Evolutionary conservation across 805 yeast species (phyloP).

Genomic region (Citeromyces matritensis): DNA sequence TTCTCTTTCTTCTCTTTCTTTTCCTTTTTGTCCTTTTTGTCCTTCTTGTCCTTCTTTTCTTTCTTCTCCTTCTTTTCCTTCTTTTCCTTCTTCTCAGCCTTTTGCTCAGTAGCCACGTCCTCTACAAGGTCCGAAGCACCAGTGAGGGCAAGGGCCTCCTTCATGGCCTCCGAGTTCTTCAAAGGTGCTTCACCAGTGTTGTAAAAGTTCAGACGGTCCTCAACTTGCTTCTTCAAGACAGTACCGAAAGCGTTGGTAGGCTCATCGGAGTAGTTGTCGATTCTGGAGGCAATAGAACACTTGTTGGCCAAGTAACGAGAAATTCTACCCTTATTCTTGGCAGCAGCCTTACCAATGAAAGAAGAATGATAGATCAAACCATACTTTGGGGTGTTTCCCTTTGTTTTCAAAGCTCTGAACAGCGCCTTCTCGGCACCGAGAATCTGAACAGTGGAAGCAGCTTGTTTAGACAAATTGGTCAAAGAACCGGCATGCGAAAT

Average conservation of each 20-base stretch:
- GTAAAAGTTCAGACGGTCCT: conserved; percentile 91
- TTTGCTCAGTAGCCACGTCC: conserved; percentile 16
- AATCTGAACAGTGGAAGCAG: conserved; percentile 97
- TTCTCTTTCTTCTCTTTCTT: conserved; percentile 28
- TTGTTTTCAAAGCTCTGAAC: conserved; percentile 96
- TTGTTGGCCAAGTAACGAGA: conserved; percentile 98
- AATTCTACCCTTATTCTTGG: conserved; percentile 97
- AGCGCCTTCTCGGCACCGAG: conserved; percentile 98
- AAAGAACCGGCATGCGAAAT: conserved; percentile 98
- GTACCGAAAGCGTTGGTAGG: conserved; percentile 85
- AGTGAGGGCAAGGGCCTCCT: conserved; percentile 69
- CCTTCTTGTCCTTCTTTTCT: conserved; percentile 31
- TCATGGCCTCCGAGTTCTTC: conserved; percentile 90
- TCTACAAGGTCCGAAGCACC: conserved; percentile 18
- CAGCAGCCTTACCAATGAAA: conserved; percentile 93
- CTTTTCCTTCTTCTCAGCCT: conserved; percentile 27
- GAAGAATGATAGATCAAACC: conserved; percentile 96
- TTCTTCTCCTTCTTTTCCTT: conserved; percentile 37
- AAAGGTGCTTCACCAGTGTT: conserved; percentile 94
- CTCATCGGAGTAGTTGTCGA: conserved; percentile 92
- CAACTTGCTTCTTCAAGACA: conserved; percentile 90
- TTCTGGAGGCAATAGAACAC: conserved; percentile 97
- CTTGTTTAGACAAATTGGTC: conserved; percentile 92
- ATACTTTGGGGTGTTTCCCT: conserved; percentile 97
- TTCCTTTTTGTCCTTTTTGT: conserved; percentile 36